Evolutionary conservation across 371 early-diverging fungal genomes (phyloP), one percentile per base, ranked within the genome.

Genomic region (Mucor lusitanicus): DNA sequence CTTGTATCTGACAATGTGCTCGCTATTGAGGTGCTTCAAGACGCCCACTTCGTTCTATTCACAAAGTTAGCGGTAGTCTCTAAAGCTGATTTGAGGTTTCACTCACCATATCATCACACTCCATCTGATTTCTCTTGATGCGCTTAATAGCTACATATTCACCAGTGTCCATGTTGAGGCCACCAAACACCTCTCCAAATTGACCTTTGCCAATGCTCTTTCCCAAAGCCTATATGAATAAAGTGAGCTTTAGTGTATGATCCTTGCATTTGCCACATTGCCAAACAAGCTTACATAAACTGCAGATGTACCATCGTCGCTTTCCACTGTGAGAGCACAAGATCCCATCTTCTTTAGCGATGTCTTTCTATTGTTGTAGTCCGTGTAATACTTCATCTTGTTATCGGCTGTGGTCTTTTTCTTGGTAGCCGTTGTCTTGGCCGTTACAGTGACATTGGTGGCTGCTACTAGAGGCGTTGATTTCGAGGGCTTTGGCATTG

Each of bases 191-290:
- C 6, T 90, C 80, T 9, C 95, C 97, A 72, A 95, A 96, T 54
- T 95, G 95, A 3, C 97, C 97, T 67, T 92, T 90, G 3, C 97
- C 97, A 37, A 97, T 93, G 68, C 94, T 94, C 67, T 92, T 91
- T 1, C 96, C 95, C 11, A 94, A 82, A 78, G 94, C 92, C 86
- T 87, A 69, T 15, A 21, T 28, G 0, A 6, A 21, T 9, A 21
- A 6, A 37, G 8, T 19, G 27, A 17, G 12, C 0, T 21, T 37
- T 21, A 25, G 37, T 44, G 6, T 23, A 12, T 35, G 12, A 12
- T 44, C 46, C 15, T 17, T 17, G 40, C 9, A n/a, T 46, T 46
- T 21, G 23, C 9, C n/a, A 9, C 21, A 19, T n/a, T 21, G 25
- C 19, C 13, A 54, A 28, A 23, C 6, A 40, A 19, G 57, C 70